These are phyloP conservation scores for Solanum ahanhuiri DNA, from an alignment of 257 asterid species.

Conservation along the genomic window DNA sequence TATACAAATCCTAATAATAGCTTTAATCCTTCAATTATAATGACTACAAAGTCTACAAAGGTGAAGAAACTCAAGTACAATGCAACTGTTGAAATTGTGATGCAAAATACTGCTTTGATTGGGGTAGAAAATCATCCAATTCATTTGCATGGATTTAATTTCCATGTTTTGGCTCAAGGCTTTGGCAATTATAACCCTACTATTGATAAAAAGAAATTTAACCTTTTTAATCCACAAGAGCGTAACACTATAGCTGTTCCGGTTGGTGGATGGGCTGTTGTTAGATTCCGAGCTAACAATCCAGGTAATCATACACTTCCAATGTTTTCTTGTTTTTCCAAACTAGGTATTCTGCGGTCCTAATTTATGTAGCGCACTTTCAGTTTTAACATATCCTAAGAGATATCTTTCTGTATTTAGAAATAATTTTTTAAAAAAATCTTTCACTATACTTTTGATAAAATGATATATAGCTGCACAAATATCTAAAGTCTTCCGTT, in stretches of 20 bases:
- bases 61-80: slow-evolving; percentile 1
- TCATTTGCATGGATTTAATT: slow-evolving; percentile 4
- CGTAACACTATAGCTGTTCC: slow-evolving; percentile 3
- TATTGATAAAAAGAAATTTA: not conserved
- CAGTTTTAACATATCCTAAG: not conserved
- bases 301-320: not conserved
- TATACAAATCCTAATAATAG: not conserved
- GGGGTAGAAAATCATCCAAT: slow-evolving; percentile 1
- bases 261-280: slow-evolving; percentile 2
- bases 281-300: slow-evolving; percentile 2
- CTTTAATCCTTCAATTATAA: not conserved
- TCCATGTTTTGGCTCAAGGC: slow-evolving; percentile 3
- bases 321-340: too few species aligned
- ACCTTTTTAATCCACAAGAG: slow-evolving; percentile 1
- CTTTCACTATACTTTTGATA: not conserved
- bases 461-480: not conserved
- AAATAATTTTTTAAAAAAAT: not conserved
- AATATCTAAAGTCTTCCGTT: not conserved
- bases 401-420: not conserved
- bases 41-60: slow-evolving; percentile 6
- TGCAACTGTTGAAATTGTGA: not conserved
- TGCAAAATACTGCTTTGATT: slow-evolving; percentile 1
- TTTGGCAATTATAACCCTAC: not conserved
- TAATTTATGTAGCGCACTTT: not conserved
- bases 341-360: not conserved